Evolutionary conservation across 306 rosid species (phyloP).

Genomic region (Herpetospermum pedunculosum): DNA sequence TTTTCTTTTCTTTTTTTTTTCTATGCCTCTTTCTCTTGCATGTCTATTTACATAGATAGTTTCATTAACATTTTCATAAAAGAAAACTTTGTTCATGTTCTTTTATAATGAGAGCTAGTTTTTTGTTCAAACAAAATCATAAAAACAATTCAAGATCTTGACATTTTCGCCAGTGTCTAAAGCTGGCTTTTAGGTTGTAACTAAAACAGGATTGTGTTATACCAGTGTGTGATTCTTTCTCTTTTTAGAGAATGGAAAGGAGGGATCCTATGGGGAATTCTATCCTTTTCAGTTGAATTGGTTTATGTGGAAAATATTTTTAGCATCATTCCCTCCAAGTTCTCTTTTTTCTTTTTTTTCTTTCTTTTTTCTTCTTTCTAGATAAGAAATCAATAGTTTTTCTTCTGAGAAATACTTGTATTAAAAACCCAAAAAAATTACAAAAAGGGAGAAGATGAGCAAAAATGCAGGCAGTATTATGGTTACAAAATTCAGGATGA

Average conservation of each 20-base stretch:
- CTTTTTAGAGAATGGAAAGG: not conserved
- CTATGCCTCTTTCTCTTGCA: not conserved
- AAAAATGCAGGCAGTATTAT: not conserved
- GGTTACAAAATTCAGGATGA: not conserved
- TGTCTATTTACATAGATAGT: not conserved
- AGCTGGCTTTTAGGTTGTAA: not conserved
- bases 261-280: not conserved
- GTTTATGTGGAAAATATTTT: not conserved
- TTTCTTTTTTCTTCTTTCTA: too few species aligned
- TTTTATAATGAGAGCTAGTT: not conserved
- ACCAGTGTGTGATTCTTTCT: not conserved
- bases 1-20: too few species aligned
- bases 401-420: too few species aligned
- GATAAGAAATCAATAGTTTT: too few species aligned
- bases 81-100: not conserved
- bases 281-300: not conserved
- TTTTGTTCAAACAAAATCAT: too few species aligned
- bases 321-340: too few species aligned
- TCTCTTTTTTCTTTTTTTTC: too few species aligned
- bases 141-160: too few species aligned
- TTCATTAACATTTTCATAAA: not conserved
- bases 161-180: too few species aligned
- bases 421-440: too few species aligned
- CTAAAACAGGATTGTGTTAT: not conserved
- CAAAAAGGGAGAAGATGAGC: too few species aligned